Conservation (phyloP, 768 basidiomycete genomes). For the Kwoniella sp. region DNA sequence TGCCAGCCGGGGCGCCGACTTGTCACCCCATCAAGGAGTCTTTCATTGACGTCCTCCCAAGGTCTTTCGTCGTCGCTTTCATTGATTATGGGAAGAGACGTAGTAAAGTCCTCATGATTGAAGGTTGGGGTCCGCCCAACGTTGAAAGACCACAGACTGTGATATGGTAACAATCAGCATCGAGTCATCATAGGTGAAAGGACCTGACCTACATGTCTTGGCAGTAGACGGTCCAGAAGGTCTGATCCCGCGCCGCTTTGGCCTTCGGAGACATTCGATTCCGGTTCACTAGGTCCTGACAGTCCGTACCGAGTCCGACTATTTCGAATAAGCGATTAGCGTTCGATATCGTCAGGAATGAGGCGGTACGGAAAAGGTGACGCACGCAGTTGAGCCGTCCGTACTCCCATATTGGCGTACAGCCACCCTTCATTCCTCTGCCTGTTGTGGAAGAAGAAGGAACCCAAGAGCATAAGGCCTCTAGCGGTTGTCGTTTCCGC, state of each 20-base stretch:
- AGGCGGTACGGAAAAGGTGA: too few species aligned
- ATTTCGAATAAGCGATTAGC: too few species aligned
- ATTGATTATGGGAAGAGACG: neutral
- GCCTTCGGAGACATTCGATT: neutral
- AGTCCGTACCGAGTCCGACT: neutral
- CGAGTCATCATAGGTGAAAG: neutral
- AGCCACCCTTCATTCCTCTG: conserved; percentile 1
- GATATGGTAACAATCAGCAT: neutral
- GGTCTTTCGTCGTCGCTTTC: neutral
- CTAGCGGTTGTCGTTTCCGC: neutral
- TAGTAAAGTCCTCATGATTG: neutral
- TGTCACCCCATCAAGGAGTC: neutral
- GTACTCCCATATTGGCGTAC: neutral
- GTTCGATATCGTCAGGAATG: too few species aligned
- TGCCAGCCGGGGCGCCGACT: neutral
- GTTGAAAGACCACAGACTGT: conserved; percentile 1
- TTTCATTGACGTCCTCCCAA: conserved; percentile 2
- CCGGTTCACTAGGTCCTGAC: neutral
- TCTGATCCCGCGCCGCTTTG: neutral
- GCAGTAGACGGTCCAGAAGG: conserved; percentile 13
- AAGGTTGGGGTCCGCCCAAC: conserved; percentile 5
- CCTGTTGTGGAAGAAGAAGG: conserved; percentile 1
- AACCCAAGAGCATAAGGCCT: neutral
- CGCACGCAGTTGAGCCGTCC: neutral
- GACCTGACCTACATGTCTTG: conserved; percentile 12